phyloP scores from a whole-genome alignment of 352 stramenopile species.

The Globisporangium abappressorium region DNA sequence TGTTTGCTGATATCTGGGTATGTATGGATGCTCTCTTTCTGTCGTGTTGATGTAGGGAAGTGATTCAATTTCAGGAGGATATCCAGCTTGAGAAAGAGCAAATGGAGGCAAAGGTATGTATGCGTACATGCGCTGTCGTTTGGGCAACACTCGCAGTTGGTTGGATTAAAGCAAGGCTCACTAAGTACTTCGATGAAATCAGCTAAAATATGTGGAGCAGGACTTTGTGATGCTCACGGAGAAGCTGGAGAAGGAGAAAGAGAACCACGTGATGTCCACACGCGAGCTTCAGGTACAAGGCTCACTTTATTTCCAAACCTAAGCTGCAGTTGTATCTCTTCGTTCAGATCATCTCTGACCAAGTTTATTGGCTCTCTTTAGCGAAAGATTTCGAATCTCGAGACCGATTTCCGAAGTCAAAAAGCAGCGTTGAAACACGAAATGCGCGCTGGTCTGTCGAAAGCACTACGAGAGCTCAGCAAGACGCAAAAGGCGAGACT shows the following conservation, averaged over 20 bases:
- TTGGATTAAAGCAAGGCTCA: background rate
- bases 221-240: conserved; percentile 48
- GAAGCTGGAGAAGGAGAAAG: conserved; percentile 66
- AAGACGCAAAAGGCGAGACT: conserved; percentile 57
- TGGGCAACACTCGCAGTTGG: background rate
- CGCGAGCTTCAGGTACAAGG: conserved; percentile 48
- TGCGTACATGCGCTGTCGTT: background rate
- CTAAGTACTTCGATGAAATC: background rate
- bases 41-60: conserved; percentile 22
- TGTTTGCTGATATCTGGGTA: background rate
- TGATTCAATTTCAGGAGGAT: conserved; percentile 70
- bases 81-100: conserved; percentile 67
- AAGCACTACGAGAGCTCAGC: conserved; percentile 54
- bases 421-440: conserved; percentile 47
- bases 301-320: background rate
- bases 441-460: conserved; percentile 46
- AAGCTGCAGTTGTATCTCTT: background rate
- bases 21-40: background rate
- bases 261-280: conserved; percentile 28
- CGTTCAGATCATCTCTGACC: background rate
- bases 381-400: conserved; percentile 41
- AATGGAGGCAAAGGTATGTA: conserved; percentile 50
- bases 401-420: conserved; percentile 38
- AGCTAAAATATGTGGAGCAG: conserved; percentile 75
- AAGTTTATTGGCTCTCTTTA: conserved; percentile 15